phyloP scores from a whole-genome alignment of 2,329 filamentous ascomycete genomes.

The Septoria linicola region DNA sequence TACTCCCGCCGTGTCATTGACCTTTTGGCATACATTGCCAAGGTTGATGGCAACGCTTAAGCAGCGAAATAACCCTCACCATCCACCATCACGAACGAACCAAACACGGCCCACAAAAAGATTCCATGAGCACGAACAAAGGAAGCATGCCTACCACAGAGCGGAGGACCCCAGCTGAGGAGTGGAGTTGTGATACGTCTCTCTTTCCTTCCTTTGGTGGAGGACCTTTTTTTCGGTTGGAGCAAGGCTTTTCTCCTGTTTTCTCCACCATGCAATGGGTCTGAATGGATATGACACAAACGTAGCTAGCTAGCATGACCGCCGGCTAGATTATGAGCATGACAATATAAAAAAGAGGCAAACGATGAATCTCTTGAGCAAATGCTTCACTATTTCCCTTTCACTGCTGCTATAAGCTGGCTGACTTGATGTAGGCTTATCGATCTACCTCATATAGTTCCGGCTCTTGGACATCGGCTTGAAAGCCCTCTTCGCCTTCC shows the following conservation, averaged over 20 bases:
- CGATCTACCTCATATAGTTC: background rate
- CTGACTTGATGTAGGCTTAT: too few species aligned
- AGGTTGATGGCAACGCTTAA: constrained; percentile 40
- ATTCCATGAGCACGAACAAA: too few species aligned
- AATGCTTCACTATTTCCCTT: too few species aligned
- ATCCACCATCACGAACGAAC: too few species aligned
- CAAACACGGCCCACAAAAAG: too few species aligned
- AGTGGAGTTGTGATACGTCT: too few species aligned
- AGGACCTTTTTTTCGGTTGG: too few species aligned
- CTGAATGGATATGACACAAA: constrained; percentile 11
- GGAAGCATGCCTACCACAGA: too few species aligned
- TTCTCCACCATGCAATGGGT: background rate
- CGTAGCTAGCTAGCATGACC: constrained; percentile 13
- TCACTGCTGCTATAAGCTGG: too few species aligned
- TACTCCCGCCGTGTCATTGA: constrained; percentile 79
- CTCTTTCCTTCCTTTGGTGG: too few species aligned
- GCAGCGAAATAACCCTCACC: constrained; percentile 3
- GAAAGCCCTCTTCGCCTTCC: constrained; percentile 14
- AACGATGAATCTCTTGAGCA: constrained; percentile 3
- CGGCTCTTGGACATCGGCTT: constrained; percentile 10
- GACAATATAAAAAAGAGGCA: constrained; percentile 12
- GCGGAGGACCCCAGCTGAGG: too few species aligned
- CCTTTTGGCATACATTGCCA: constrained; percentile 46
- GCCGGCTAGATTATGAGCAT: constrained; percentile 17
- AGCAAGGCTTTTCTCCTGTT: too few species aligned